Evolutionary conservation across 768 basidiomycete genomes (phyloP).

Genomic region (Pleurotus djamor): DNA sequence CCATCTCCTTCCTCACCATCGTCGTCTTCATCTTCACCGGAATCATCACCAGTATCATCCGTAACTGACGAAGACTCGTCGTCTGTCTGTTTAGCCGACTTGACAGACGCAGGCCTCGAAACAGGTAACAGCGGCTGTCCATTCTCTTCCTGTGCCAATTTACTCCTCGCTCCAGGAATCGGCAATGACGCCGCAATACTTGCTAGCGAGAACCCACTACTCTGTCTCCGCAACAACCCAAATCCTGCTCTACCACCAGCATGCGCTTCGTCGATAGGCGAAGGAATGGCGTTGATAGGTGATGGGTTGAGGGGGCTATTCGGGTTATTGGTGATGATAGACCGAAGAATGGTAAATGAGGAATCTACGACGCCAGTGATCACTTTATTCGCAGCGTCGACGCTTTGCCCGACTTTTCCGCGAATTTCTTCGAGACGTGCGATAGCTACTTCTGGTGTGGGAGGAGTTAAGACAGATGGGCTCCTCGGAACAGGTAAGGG

Average conservation of each 20-base stretch:
- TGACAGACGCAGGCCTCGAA: constrained; percentile 37
- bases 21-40: constrained; percentile 36
- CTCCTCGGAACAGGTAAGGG: constrained; percentile 74
- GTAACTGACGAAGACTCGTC: constrained; percentile 26
- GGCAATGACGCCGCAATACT: constrained; percentile 64
- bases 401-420: constrained; percentile 73
- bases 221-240: constrained; percentile 67
- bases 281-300: constrained; percentile 8
- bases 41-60: constrained; percentile 32
- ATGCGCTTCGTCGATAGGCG: constrained; percentile 10
- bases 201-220: constrained; percentile 78
- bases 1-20: constrained; percentile 38
- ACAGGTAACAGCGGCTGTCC: constrained; percentile 49
- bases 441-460: constrained; percentile 33
- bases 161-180: constrained; percentile 37
- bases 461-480: constrained; percentile 33
- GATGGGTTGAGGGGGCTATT: constrained; percentile 15
- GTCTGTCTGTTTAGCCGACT: constrained; percentile 24
- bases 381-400: constrained; percentile 78
- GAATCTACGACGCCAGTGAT: constrained; percentile 89
- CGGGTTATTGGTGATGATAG: constrained; percentile 50
- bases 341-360: constrained; percentile 83
- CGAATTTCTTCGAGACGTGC: constrained; percentile 55
- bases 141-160: constrained; percentile 29
- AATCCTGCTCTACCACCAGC: constrained; percentile 45